Conservation (phyloP, 768 basidiomycete genomes). For the Tulasnella sp. region DNA sequence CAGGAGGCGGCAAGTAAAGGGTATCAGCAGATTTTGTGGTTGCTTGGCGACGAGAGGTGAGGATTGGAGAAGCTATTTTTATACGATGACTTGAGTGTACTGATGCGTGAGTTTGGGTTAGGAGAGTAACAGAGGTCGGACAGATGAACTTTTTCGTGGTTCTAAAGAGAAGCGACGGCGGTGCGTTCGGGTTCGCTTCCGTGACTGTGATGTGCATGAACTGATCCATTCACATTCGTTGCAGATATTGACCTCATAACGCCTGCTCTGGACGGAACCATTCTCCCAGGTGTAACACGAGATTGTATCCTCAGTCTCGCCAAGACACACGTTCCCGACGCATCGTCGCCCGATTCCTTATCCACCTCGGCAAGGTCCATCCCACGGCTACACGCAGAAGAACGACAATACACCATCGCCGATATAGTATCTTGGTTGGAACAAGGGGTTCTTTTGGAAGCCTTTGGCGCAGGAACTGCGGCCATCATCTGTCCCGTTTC, state of each 20-base stretch:
- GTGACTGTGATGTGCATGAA: background rate
- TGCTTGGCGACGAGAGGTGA: slow-evolving; percentile 56
- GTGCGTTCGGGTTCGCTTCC: slow-evolving; percentile 38
- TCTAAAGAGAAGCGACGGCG: slow-evolving; percentile 55
- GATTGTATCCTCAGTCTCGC: slow-evolving; percentile 75
- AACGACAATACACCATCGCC: slow-evolving; percentile 56
- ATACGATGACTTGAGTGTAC: slow-evolving; percentile 34
- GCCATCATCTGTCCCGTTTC: slow-evolving; percentile 70
- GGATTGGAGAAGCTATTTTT: background rate
- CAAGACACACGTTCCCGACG: slow-evolving; percentile 50
- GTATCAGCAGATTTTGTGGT: slow-evolving; percentile 76
- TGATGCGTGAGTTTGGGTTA: slow-evolving; percentile 27
- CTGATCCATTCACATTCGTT: background rate
- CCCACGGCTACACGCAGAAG: slow-evolving; percentile 47
- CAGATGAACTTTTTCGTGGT: slow-evolving; percentile 78
- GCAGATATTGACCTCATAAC: slow-evolving; percentile 79
- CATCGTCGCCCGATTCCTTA: slow-evolving; percentile 41
- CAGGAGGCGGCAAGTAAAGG: slow-evolving; percentile 61
- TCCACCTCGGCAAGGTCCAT: slow-evolving; percentile 45
- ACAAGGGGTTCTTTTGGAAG: slow-evolving; percentile 68
- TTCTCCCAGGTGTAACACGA: slow-evolving; percentile 89
- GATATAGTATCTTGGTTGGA: slow-evolving; percentile 47
- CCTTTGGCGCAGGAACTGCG: slow-evolving; percentile 83
- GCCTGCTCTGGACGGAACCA: slow-evolving; percentile 84
- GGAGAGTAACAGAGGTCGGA: slow-evolving; percentile 53